phyloP scores from a whole-genome alignment of 2,329 filamentous ascomycete species.

The Aspergillus aculeatinus region DNA sequence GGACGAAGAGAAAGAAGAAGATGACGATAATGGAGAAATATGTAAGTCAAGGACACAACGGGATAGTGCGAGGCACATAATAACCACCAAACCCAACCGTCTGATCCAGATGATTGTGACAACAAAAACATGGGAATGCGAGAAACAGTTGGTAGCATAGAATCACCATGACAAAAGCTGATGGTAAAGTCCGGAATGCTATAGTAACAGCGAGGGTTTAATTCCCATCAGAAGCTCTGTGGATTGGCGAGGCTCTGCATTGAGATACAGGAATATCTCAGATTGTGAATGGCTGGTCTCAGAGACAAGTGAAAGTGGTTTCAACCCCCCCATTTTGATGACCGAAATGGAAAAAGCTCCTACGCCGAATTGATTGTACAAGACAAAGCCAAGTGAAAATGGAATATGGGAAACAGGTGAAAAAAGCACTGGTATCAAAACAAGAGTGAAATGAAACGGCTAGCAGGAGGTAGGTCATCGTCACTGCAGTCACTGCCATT shows the following conservation, averaged over 20 bases:
- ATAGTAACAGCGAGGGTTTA: not conserved
- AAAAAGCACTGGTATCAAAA: conserved; percentile 21
- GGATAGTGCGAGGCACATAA: not conserved
- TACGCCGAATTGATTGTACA: conserved; percentile 4
- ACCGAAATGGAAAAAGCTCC: not conserved
- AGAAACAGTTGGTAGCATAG: not conserved
- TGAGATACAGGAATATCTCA: not conserved
- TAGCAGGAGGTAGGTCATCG: not conserved
- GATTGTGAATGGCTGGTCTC: not conserved
- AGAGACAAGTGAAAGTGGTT: not conserved
- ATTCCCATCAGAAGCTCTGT: not conserved
- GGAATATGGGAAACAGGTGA: conserved; percentile 5
- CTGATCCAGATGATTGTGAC: not conserved
- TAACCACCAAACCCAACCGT: not conserved
- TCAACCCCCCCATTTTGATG: not conserved
- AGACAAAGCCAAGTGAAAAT: not conserved
- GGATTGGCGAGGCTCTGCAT: not conserved
- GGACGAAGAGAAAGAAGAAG: not conserved
- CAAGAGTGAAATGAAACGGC: conserved; percentile 15
- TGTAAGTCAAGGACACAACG: not conserved
- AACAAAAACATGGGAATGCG: not conserved
- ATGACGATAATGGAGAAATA: not conserved
- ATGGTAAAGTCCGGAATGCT: not conserved
- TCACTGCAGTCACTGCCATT: conserved; percentile 7
- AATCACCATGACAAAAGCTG: not conserved